Evolutionary conservation across 495 filamentous ascomycete species (phyloP).

Genomic region (Penicillium ucsense): DNA sequence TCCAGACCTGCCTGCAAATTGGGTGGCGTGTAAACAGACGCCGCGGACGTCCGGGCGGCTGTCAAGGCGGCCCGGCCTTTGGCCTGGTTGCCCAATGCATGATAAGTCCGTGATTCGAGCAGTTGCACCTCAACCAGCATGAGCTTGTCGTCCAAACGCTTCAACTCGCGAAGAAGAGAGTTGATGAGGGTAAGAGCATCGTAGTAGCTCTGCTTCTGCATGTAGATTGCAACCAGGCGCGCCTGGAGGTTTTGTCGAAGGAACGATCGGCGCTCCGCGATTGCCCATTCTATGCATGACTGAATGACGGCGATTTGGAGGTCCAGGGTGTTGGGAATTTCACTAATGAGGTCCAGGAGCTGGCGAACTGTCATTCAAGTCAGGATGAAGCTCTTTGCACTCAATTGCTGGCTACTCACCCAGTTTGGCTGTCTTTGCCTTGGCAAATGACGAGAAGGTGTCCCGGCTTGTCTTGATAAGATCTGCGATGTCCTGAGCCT

Average conservation of each 20-base stretch:
- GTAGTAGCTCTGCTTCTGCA: conserved; percentile 93
- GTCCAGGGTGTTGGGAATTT: conserved; percentile 86
- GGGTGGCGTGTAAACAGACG: conserved; percentile 93
- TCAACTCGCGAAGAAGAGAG: conserved; percentile 85
- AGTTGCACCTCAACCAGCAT: conserved; percentile 98
- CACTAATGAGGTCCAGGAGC: conserved; percentile 88
- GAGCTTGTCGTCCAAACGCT: conserved; percentile 96
- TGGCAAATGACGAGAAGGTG: conserved; percentile 88
- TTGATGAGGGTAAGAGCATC: conserved; percentile 96
- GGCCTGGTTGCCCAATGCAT: conserved; percentile 90
- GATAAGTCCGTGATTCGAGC: conserved; percentile 92
- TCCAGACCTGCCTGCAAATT: conserved; percentile 91
- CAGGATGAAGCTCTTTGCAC: neutral
- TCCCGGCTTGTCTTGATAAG: conserved; percentile 85
- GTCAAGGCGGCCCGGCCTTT: conserved; percentile 95
- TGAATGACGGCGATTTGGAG: conserved; percentile 89
- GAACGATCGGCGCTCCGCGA: conserved; percentile 85
- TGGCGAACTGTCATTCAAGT: conserved; percentile 62
- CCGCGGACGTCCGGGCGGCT: conserved; percentile 85
- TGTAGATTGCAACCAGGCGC: conserved; percentile 83
- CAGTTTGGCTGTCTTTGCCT: conserved; percentile 97
- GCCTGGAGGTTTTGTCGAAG: conserved; percentile 97
- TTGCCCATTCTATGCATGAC: conserved; percentile 98
- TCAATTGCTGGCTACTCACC: conserved; percentile 46
- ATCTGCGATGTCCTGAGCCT: conserved; percentile 78